phyloP scores from a whole-genome alignment of 2,329 filamentous ascomycete genomes.

The Stagonosporopsis tanaceti region DNA sequence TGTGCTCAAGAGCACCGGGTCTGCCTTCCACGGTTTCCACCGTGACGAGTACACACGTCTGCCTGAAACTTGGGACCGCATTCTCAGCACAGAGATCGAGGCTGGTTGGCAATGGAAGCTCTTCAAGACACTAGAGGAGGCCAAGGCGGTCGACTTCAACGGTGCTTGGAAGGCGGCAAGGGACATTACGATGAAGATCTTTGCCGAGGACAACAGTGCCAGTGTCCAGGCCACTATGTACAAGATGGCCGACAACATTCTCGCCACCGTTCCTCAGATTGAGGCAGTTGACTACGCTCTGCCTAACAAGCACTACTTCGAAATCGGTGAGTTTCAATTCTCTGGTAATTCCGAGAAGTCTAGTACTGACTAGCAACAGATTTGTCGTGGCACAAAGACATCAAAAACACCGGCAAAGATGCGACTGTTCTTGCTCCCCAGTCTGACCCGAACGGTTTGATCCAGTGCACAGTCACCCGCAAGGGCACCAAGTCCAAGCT shows the following conservation, averaged over 20 bases:
- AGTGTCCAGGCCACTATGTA: conserved; percentile 99
- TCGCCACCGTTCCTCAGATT: conserved; percentile 75
- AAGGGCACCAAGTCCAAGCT: conserved; percentile 55
- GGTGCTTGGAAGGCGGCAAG: conserved; percentile 79
- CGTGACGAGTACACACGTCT: conserved; percentile 93
- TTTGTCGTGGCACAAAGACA: conserved; percentile 92
- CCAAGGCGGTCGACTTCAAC: conserved; percentile 76
- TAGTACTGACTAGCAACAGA: conserved; percentile 62
- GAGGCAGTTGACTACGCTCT: conserved; percentile 80
- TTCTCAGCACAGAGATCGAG: conserved; percentile 92
- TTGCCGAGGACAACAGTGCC: conserved; percentile 88
- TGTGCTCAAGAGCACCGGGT: conserved; percentile 95
- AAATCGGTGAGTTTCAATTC: conserved; percentile 72
- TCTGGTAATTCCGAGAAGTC: neutral
- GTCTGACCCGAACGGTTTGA: conserved; percentile 90
- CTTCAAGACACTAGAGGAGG: conserved; percentile 71
- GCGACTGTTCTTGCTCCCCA: conserved; percentile 96
- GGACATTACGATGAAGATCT: conserved; percentile 86
- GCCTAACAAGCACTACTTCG: conserved; percentile 99
- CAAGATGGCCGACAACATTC: conserved; percentile 92
- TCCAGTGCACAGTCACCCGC: conserved; percentile 87
- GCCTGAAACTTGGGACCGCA: conserved; percentile 90
- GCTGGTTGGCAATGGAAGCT: conserved; percentile 84
- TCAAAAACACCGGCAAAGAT: conserved; percentile 94
- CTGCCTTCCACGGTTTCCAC: conserved; percentile 93